These are phyloP conservation scores for Irpex sp. DNA, from an alignment of 1,284 basidiomycete genomes.

Conservation along the genomic window DNA sequence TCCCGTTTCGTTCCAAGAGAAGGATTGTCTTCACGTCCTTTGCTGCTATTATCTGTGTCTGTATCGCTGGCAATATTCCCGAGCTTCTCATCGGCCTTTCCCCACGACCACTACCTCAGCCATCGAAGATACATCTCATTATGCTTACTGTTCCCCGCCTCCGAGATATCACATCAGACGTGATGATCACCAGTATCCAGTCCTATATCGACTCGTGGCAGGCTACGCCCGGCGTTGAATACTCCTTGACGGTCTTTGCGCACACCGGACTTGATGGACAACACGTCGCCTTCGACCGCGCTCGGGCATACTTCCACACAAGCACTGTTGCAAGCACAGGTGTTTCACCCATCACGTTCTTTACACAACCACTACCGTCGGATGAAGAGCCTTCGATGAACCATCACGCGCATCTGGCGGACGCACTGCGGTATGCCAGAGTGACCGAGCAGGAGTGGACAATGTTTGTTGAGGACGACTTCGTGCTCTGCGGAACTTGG, in stretches of 20 bases:
- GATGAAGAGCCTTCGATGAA: not conserved
- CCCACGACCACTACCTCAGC: not conserved
- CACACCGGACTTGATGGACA: conserved; percentile 3
- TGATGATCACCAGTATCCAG: conserved; percentile 9
- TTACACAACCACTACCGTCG: not conserved
- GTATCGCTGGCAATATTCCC: not conserved
- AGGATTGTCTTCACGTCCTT: not conserved
- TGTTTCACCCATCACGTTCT: not conserved
- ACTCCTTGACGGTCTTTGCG: conserved; percentile 5
- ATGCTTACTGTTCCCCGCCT: conserved; percentile 10
- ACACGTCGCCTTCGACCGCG: conserved; percentile 7
- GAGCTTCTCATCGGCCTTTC: not conserved
- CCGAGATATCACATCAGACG: conserved; percentile 4
- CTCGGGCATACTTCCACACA: not conserved
- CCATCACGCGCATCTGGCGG: conserved; percentile 6
- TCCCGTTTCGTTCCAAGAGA: not conserved
- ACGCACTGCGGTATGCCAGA: conserved; percentile 7
- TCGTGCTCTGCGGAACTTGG: conserved; percentile 6
- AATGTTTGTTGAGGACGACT: conserved; percentile 12
- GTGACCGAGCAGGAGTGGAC: conserved; percentile 5
- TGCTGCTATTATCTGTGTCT: not conserved
- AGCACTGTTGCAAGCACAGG: not conserved
- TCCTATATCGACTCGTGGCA: conserved; percentile 8
- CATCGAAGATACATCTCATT: conserved; percentile 5
- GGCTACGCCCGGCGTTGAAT: not conserved